Conservation (phyloP, 2,329 filamentous ascomycete genomes). For the Verticillium nonalfalfae region DNA sequence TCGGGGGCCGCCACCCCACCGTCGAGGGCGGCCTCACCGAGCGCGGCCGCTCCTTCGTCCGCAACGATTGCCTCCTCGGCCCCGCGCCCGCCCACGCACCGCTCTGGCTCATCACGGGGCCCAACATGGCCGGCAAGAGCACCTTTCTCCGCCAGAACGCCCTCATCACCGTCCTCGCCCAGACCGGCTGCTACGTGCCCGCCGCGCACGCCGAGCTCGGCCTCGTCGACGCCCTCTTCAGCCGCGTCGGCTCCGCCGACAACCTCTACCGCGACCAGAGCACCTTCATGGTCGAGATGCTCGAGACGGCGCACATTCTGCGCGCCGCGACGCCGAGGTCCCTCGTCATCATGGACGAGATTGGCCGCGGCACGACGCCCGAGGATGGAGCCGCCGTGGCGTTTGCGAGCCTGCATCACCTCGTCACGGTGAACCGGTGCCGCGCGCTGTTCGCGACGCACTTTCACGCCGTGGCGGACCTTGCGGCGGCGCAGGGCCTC, state of each 20-base stretch:
- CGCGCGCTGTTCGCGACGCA: constrained; percentile 90
- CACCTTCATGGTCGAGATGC: constrained; percentile 99
- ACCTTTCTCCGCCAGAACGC: constrained; percentile 96
- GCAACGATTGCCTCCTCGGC: constrained; percentile 83
- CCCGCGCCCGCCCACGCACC: constrained; percentile 50
- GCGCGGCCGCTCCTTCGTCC: constrained; percentile 74
- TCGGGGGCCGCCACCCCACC: constrained; percentile 85
- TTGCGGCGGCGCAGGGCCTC: constrained; percentile 52
- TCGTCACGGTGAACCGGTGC: constrained; percentile 71
- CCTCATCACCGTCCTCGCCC: constrained; percentile 86
- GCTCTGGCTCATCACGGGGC: constrained; percentile 66
- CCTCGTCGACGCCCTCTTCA: constrained; percentile 93
- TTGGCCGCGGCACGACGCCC: constrained; percentile 88
- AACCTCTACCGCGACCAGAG: constrained; percentile 93
- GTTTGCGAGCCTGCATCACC: constrained; percentile 79
- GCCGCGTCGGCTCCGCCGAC: constrained; percentile 87
- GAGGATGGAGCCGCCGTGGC: constrained; percentile 87
- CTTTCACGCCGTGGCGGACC: constrained; percentile 79
- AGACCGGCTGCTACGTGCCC: constrained; percentile 88
- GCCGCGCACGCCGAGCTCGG: constrained; percentile 81
- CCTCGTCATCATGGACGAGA: constrained; percentile 98
- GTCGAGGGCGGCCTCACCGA: constrained; percentile 78
- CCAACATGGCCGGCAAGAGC: constrained; percentile 98
- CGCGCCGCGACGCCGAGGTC: constrained; percentile 75
- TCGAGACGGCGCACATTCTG: constrained; percentile 88